phyloP scores from a whole-genome alignment of 108 stramenopile genomes.

The Pseudonitzschia multiseries region DNA sequence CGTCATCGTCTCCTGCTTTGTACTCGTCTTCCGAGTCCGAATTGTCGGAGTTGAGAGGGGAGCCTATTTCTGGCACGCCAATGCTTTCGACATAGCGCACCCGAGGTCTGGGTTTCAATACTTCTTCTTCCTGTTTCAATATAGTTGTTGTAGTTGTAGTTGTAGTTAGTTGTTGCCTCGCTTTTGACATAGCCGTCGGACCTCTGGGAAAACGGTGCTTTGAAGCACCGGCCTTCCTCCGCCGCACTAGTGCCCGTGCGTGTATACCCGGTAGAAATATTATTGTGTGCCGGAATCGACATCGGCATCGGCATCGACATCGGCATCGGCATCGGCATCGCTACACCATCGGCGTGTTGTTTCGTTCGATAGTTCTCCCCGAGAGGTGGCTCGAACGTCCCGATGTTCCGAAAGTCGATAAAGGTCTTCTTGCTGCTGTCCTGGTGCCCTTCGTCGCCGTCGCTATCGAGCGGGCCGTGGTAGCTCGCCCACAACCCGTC shows the following conservation, averaged over 20 bases:
- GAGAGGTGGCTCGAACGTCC: constrained; percentile 5
- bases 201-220: too few species aligned
- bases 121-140: too few species aligned
- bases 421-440: not conserved
- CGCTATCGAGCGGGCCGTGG: constrained; percentile 16
- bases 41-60: not conserved
- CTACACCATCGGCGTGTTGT: constrained; percentile 4
- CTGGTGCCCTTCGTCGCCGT: constrained; percentile 11
- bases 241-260: too few species aligned
- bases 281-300: not conserved
- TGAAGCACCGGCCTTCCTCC: too few species aligned
- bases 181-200: too few species aligned
- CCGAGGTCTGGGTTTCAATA: too few species aligned
- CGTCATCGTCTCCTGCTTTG: constrained; percentile 21
- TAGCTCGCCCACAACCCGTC: constrained; percentile 48
- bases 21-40: constrained; percentile 24
- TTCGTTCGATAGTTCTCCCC: constrained; percentile 16
- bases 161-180: too few species aligned
- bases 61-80: not conserved
- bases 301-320: not conserved
- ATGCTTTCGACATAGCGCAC: not conserved
- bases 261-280: not conserved
- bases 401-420: constrained; percentile 38
- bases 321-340: not conserved
- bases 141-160: too few species aligned